Base-by-base conservation (phyloP, 2,329 filamentous ascomycete species). In the Epicoccum sorghinum region DNA sequence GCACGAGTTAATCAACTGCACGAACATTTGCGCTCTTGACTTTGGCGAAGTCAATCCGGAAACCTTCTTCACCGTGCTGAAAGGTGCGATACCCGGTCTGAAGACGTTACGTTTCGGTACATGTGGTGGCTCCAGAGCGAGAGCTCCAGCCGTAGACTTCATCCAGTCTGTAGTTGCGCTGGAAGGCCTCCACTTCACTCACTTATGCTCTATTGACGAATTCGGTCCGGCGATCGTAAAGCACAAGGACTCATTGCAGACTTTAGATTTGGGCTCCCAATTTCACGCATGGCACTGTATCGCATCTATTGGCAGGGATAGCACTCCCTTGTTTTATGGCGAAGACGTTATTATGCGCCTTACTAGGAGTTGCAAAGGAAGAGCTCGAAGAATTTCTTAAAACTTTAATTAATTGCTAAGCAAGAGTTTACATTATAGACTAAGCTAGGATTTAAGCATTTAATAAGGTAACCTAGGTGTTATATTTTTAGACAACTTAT, bases 181-280 rank as follows among this genome's bases (percentile, higher is more conserved):
- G 10, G 37, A 39, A 25, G 12, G 22, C 18, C 29, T 30, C 7
- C 12, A 7, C 12, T 30, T 7, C 29, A 30, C 29, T 7, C 29
- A 30, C 12, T 30, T 30, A 30, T 30, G 29, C 12, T 18, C 7
- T 5, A 24, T 55, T 9, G 30, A 54, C 18, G 32, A 25, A 7
- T 32, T 61, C 4, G 52, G 48, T 46, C 58, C 55, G 7, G 46
- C 46, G 7, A 55, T 61, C 29, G 10, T 49, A 24, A 33, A 45
- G 30, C 58, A 61, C 24, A 57, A 45, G 12, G 39, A 52, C 8
- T 54, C 55, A 0, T 37, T 61, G 25, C 24, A 25, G 4, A 42
- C 23, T 4, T n/a, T 42, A 22, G 22, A 30, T 3, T 30, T 30
- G 29, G 29, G 29, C 29, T 30, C 29, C 7, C 7, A 7, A 30